A percentile compares a stretch with the other conserved stretches of the same genome.
These are phyloP conservation scores for Hansenula sp. DNA, from an alignment of 1,139 yeast genomes.

Conservation along the genomic window DNA sequence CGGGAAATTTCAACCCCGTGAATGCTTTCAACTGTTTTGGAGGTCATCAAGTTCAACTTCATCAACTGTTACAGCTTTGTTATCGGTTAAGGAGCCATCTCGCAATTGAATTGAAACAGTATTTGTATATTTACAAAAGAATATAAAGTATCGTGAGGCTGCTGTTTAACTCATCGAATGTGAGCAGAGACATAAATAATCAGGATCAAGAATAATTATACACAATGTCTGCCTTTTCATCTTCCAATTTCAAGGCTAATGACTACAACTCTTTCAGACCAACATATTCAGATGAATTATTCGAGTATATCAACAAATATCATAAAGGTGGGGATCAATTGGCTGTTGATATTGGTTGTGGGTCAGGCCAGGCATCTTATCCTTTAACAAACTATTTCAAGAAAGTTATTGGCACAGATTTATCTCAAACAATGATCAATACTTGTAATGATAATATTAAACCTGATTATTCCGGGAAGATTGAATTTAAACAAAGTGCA, in stretches of 20 bases:
- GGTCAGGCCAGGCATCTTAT: slow-evolving; percentile 72
- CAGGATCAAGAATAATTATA: neutral
- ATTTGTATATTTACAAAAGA: too few species aligned
- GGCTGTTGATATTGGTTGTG: slow-evolving; percentile 74
- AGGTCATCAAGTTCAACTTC: too few species aligned
- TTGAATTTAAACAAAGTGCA: slow-evolving; percentile 22
- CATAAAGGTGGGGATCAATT: slow-evolving; percentile 27
- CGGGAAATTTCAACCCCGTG: too few species aligned
- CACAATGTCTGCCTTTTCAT: slow-evolving; percentile 53
- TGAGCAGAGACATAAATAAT: neutral
- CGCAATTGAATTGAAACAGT: neutral
- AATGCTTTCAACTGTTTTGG: too few species aligned
- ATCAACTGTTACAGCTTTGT: too few species aligned
- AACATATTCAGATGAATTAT: slow-evolving; percentile 44
- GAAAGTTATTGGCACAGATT: slow-evolving; percentile 61
- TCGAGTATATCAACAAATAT: slow-evolving; percentile 32
- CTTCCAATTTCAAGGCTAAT: slow-evolving; percentile 44
- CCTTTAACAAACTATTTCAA: slow-evolving; percentile 42
- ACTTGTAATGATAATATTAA: slow-evolving; percentile 34
- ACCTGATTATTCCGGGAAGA: slow-evolving; percentile 11
- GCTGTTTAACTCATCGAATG: too few species aligned
- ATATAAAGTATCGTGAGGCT: too few species aligned
- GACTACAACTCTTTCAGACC: slow-evolving; percentile 56
- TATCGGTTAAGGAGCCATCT: neutral
- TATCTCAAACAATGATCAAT: slow-evolving; percentile 57